Evolutionary conservation across 2,329 filamentous ascomycete species (phyloP).

Genomic region (Cytospora piceae): DNA sequence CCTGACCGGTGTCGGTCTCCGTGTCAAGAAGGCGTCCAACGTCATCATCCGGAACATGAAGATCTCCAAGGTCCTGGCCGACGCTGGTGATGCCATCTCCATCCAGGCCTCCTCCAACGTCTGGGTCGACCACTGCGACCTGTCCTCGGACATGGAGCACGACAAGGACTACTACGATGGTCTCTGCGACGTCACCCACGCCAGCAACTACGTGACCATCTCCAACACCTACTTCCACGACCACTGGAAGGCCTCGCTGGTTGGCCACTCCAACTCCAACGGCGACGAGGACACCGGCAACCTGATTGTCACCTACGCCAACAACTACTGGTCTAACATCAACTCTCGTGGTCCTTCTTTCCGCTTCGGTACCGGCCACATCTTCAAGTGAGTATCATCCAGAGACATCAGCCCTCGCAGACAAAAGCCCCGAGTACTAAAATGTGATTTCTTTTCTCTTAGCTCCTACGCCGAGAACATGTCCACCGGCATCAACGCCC

Average conservation of each 20-base stretch:
- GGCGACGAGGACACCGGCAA: slow-evolving; percentile 61
- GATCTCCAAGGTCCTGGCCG: slow-evolving; percentile 59
- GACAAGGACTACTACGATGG: slow-evolving; percentile 75
- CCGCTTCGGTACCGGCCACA: slow-evolving; percentile 69
- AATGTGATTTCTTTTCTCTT: slow-evolving; percentile 49
- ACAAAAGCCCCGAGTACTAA: background rate
- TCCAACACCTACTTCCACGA: slow-evolving; percentile 50
- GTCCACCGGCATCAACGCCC: slow-evolving; percentile 57
- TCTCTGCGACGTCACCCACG: slow-evolving; percentile 66
- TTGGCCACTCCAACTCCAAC: slow-evolving; percentile 65
- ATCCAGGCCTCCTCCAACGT: slow-evolving; percentile 61
- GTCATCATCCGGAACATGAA: slow-evolving; percentile 67
- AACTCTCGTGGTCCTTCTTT: slow-evolving; percentile 66
- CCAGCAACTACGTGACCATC: slow-evolving; percentile 62
- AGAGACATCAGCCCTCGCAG: no score
- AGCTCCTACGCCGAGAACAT: slow-evolving; percentile 47
- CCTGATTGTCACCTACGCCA: slow-evolving; percentile 66
- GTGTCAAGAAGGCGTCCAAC: slow-evolving; percentile 57
- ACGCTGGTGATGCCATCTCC: slow-evolving; percentile 62
- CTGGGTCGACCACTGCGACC: slow-evolving; percentile 71
- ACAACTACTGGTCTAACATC: slow-evolving; percentile 66
- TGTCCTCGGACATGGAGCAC: slow-evolving; percentile 60
- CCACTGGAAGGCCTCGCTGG: slow-evolving; percentile 63
- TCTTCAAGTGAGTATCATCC: slow-evolving; percentile 39
- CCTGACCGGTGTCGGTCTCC: slow-evolving; percentile 53